These are phyloP conservation scores for Papiliotrema terrestris DNA, from an alignment of 1,284 basidiomycete genomes.

Conservation along the genomic window DNA sequence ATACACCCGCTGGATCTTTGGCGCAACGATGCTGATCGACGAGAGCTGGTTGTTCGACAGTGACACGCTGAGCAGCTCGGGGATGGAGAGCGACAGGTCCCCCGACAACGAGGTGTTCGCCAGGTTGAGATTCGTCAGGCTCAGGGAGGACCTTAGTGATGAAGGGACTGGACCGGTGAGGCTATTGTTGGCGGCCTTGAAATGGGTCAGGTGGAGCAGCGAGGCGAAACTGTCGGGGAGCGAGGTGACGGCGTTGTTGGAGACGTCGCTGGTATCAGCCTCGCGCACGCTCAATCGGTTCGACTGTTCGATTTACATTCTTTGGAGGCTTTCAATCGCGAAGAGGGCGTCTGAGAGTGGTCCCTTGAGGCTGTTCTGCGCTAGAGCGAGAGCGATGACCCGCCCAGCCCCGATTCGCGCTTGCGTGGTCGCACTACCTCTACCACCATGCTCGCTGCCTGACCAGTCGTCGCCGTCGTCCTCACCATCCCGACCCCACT, in stretches of 20 bases:
- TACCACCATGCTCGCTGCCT: background rate
- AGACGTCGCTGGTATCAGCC: slow-evolving; percentile 13
- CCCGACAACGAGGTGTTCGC: slow-evolving; percentile 12
- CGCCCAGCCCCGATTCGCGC: background rate
- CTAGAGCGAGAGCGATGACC: slow-evolving; percentile 10
- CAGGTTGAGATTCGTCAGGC: slow-evolving; percentile 17
- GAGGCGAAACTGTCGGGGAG: slow-evolving; percentile 12
- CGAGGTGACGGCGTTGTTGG: slow-evolving; percentile 11
- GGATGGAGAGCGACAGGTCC: background rate
- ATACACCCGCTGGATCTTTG: slow-evolving; percentile 7
- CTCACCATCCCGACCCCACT: background rate
- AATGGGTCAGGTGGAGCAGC: slow-evolving; percentile 9
- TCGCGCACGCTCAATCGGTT: background rate
- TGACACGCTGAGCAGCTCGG: slow-evolving; percentile 1
- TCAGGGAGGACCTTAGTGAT: slow-evolving; percentile 1
- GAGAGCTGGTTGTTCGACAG: slow-evolving; percentile 6
- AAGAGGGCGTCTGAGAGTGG: slow-evolving; percentile 9
- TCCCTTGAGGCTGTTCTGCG: slow-evolving; percentile 8
- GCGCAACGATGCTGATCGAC: slow-evolving; percentile 1
- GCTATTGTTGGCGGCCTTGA: slow-evolving; percentile 11
- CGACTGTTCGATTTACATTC: slow-evolving; percentile 11
- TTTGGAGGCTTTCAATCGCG: slow-evolving; percentile 9
- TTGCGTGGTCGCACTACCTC: background rate
- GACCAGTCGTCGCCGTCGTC: background rate
- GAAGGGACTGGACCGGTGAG: slow-evolving; percentile 12